Evolutionary conservation across 176 grass and related monocot species (phyloP).

Genomic region (Stipa capillata): DNA sequence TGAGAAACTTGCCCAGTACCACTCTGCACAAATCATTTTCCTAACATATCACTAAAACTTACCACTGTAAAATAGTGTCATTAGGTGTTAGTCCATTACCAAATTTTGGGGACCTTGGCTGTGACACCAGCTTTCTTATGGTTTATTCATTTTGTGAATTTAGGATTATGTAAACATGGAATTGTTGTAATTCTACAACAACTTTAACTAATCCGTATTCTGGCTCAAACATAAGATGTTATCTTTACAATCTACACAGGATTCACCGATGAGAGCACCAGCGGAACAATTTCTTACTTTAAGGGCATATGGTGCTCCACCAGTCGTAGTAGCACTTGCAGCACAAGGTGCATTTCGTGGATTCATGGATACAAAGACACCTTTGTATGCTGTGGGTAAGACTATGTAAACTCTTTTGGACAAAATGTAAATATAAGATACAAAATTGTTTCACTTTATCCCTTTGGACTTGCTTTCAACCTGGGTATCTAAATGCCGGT

Average conservation of each 20-base stretch:
- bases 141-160: background rate
- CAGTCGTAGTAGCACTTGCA: slow-evolving; percentile 86
- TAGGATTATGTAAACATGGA: background rate
- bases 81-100: background rate
- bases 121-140: background rate
- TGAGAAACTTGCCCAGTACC: background rate
- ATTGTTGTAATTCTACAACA: background rate
- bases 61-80: background rate
- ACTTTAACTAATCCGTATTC: background rate
- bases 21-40: background rate
- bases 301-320: slow-evolving; percentile 80
- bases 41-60: background rate
- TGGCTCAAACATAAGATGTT: background rate
- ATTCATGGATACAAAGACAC: slow-evolving; percentile 90
- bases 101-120: background rate
- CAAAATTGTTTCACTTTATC: no score
- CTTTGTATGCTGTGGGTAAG: slow-evolving; percentile 81
- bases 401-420: background rate
- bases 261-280: slow-evolving; percentile 74
- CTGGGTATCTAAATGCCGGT: no score
- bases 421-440: no score
- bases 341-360: slow-evolving; percentile 95
- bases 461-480: no score
- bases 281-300: slow-evolving; percentile 89
- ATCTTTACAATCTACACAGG: slow-evolving; percentile 31